phyloP scores from a whole-genome alignment of 2,329 filamentous ascomycete genomes.

The Aspergillus sp. region DNA sequence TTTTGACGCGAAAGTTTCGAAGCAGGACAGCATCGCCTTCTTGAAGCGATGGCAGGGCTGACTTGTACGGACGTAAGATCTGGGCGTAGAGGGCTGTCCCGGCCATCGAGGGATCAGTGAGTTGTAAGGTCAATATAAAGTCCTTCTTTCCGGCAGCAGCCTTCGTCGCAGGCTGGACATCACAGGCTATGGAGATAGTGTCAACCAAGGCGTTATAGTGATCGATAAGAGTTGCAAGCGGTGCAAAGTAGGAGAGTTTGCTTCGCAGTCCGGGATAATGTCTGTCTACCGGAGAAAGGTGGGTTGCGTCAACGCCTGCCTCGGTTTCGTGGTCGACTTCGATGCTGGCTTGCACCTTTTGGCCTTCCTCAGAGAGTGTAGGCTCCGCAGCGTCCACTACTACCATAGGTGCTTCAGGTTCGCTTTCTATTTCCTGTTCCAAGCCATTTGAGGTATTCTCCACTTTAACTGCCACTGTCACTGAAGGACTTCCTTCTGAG shows the following conservation, averaged over 20 bases:
- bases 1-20: conserved; percentile 52
- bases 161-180: conserved; percentile 35
- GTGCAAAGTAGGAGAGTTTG: conserved; percentile 48
- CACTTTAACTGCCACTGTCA: conserved; percentile 1
- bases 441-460: background rate
- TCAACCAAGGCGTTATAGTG: conserved; percentile 47
- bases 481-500: background rate
- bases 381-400: conserved; percentile 1
- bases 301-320: conserved; percentile 13
- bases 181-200: conserved; percentile 47
- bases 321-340: conserved; percentile 17
- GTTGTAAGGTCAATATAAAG: conserved; percentile 44
- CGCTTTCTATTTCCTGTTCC: conserved; percentile 4
- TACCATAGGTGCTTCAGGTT: background rate
- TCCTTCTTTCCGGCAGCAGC: conserved; percentile 46
- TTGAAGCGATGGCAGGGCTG: conserved; percentile 41
- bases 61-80: conserved; percentile 47
- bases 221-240: conserved; percentile 48
- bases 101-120: conserved; percentile 51
- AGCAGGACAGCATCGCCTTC: conserved; percentile 51
- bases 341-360: conserved; percentile 15
- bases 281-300: conserved; percentile 27
- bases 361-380: conserved; percentile 7
- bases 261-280: conserved; percentile 44
- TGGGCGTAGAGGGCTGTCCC: conserved; percentile 45